Percentiles rank a stretch among this genome's conserved stretches.
These are phyloP conservation scores for Stachybotrys elegans DNA, from an alignment of 2,329 filamentous ascomycete genomes.

Conservation along the genomic window DNA sequence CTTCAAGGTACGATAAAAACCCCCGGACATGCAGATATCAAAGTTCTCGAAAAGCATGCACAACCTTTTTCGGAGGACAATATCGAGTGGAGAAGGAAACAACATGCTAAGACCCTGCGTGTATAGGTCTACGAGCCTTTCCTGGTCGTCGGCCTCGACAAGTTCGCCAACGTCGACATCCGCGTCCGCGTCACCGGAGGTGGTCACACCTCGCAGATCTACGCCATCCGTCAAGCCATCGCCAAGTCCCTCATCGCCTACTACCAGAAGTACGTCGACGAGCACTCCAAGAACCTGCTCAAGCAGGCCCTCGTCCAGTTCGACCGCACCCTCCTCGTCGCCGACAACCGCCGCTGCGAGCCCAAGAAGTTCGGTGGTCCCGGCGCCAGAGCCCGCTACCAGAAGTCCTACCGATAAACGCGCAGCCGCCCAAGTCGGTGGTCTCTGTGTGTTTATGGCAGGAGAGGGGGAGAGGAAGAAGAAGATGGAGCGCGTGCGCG, in stretches of 20 bases:
- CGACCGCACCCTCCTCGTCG: constrained; percentile 95
- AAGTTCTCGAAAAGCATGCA: constrained; percentile 1
- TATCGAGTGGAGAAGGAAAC: constrained; percentile 6
- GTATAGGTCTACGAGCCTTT: constrained; percentile 92
- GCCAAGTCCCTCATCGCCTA: constrained; percentile 75
- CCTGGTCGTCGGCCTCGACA: constrained; percentile 94
- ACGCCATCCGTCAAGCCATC: constrained; percentile 98
- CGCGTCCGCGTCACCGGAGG: constrained; percentile 92
- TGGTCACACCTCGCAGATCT: constrained; percentile 96
- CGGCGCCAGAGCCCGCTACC: constrained; percentile 93
- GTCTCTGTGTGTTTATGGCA: too few relatives aligned
- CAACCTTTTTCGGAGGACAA: background rate
- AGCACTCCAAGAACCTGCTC: constrained; percentile 99
- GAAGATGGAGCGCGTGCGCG: constrained; percentile 13
- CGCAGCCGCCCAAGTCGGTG: too few relatives aligned
- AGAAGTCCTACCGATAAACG: constrained; percentile 97
- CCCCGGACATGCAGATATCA: constrained; percentile 7
- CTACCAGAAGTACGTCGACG: constrained; percentile 99
- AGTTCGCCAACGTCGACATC: constrained; percentile 96
- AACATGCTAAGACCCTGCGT: constrained; percentile 14
- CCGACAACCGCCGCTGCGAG: constrained; percentile 98
- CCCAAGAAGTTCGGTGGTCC: constrained; percentile 97
- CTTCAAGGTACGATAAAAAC: constrained; percentile 70
- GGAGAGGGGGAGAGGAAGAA: constrained; percentile 15
- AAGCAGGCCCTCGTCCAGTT: constrained; percentile 96